Base-by-base conservation (phyloP, 177 flowering plant genomes). In the Tripterygium wilfordii region DNA sequence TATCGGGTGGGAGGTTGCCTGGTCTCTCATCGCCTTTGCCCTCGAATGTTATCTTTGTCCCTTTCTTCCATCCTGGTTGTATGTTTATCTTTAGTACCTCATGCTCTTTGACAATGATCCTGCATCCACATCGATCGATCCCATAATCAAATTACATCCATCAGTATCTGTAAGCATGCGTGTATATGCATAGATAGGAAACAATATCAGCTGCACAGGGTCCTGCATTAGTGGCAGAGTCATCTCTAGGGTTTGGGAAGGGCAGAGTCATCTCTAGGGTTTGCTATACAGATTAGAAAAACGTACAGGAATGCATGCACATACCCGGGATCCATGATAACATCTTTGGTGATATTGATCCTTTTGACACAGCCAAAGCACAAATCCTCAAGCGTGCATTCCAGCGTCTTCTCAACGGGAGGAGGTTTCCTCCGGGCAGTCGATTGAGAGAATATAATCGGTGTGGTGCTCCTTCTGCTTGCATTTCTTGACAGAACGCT, bases 41-140 rank as follows among this genome's bases (percentile, higher is more conserved):
- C 6, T 77, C 71, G 29, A 81, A 84, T 9, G 78, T 76, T 27
- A 84, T 75, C 63, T 76, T 81, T n/a, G 85, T 83, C 42, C 88
- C 91, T 37, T 78, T 70, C 53, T 63, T 83, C 85, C 88, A 81
- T 8, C 92, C 92, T 3, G 88, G 80, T 45, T 79, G 75, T 28
- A 81, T 63, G 9, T 67, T 64, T 33, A 84, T 75, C 3, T 48
- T 65, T 10, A 84, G 58, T 17, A 68, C 66, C 62, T 84, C 92
- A 45, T 79, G 82, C 48, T 80, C 82, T 61, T 75, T 56, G 18
- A 57, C 58, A 6, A 67, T 60, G 36, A 45, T 30, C 73, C 87
- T 78, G 73, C 56, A 23, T 7, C n/a, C 18, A 27, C 5, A 15
- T 15, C 8, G 3, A 15, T 27, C 15, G 8, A 13, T 5, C 2